A percentile compares a stretch with the other conserved stretches of the same genome.
Conservation (phyloP, 176 grass and related monocot species). For the Oryza punctata region DNA sequence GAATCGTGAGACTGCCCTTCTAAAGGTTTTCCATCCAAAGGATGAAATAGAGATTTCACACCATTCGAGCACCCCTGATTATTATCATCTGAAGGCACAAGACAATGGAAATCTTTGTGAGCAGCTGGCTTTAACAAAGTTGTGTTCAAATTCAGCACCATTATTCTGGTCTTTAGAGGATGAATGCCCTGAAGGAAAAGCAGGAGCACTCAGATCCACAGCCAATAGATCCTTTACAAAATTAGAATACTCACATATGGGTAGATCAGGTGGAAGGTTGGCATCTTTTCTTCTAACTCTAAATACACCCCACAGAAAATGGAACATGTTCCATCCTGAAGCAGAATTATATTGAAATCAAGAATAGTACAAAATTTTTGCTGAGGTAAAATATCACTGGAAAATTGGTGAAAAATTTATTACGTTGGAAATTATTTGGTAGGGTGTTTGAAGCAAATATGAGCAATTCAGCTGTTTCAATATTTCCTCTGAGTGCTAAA, state of each 20-base stretch:
- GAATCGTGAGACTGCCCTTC: slow-evolving; percentile 38
- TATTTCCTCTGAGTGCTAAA: slow-evolving; percentile 69
- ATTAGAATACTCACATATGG: slow-evolving; percentile 16
- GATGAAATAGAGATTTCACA: slow-evolving; percentile 31
- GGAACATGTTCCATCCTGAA: slow-evolving; percentile 96
- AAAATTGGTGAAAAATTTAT: slow-evolving; percentile 35
- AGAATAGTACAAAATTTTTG: slow-evolving; percentile 6
- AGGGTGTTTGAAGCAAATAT: slow-evolving; percentile 82
- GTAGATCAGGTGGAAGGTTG: slow-evolving; percentile 37
- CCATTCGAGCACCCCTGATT: slow-evolving; percentile 29
- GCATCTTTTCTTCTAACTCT: slow-evolving; percentile 50
- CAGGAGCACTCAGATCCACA: slow-evolving; percentile 28
- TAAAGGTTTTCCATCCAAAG: slow-evolving; percentile 23
- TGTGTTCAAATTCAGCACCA: slow-evolving; percentile 7
- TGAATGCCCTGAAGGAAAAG: slow-evolving; percentile 22
- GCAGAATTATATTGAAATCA: slow-evolving; percentile 29
- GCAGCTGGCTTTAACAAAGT: slow-evolving; percentile 20
- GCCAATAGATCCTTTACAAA: slow-evolving; percentile 29
- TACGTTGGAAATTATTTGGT: slow-evolving; percentile 80
- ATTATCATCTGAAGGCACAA: slow-evolving; percentile 37
- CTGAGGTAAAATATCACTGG: slow-evolving; percentile 32
- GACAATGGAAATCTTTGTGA: neutral
- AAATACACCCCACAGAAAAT: slow-evolving; percentile 94
- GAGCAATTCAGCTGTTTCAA: slow-evolving; percentile 78
- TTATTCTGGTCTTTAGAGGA: slow-evolving; percentile 27